phyloP scores from a whole-genome alignment of 805 yeast genomes.

The Brettanomyces nanus region DNA sequence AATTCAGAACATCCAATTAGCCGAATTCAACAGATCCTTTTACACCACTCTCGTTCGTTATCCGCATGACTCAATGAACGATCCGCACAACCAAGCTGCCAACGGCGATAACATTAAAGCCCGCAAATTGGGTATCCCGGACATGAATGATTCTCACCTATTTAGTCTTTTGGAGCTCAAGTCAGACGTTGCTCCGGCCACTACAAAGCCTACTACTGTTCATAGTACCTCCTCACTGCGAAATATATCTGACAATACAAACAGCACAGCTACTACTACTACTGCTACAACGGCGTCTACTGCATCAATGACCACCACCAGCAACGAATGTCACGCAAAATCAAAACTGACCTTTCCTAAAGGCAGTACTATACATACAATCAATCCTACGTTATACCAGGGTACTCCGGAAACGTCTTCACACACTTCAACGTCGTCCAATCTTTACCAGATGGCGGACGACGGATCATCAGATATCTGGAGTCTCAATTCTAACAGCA shows the following conservation, averaged over 20 bases:
- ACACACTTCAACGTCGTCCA: too few species aligned
- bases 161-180: background rate
- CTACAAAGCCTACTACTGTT: background rate
- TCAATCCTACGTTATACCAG: too few species aligned
- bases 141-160: background rate
- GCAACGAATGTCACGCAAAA: too few species aligned
- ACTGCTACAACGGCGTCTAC: background rate
- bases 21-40: background rate
- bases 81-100: background rate
- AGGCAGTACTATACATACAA: too few species aligned
- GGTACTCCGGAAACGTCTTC: too few species aligned
- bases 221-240: background rate
- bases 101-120: background rate
- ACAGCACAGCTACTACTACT: too few species aligned
- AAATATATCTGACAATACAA: too few species aligned
- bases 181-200: background rate
- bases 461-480: background rate
- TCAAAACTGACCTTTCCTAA: too few species aligned
- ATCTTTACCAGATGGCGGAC: too few species aligned
- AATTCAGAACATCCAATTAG: too few species aligned
- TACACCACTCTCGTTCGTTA: background rate
- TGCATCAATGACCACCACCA: too few species aligned
- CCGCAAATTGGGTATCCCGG: background rate
- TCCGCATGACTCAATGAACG: too few species aligned
- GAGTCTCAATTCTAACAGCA: constrained; percentile 1